Evolutionary conservation across 371 early-diverging fungal genomes (phyloP).

Genomic region (Mortierella sp.): DNA sequence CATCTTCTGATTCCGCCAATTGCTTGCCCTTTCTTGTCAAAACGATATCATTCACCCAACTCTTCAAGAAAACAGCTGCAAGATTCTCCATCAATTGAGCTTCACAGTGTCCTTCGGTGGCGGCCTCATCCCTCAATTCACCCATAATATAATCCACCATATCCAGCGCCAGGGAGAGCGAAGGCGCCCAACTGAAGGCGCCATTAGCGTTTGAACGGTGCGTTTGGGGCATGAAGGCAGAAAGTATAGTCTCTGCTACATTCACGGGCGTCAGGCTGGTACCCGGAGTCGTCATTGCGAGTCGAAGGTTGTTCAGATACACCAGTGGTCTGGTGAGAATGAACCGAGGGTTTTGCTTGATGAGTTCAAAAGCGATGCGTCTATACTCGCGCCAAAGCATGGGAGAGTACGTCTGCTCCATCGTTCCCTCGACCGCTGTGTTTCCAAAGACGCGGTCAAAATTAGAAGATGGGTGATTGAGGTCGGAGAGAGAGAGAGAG

Average conservation of each 20-base stretch:
- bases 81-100: conserved; percentile 41
- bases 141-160: conserved; percentile 44
- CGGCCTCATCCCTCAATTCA: conserved; percentile 38
- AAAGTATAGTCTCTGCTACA: conserved; percentile 3
- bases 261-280: neutral
- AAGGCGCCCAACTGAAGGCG: conserved; percentile 29
- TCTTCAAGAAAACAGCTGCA: conserved; percentile 27
- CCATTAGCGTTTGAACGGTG: conserved; percentile 3
- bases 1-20: conserved; percentile 30
- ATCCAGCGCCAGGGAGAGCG: conserved; percentile 37
- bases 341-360: conserved; percentile 5
- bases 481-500: neutral
- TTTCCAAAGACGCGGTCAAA: neutral
- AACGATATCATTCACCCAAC: conserved; percentile 16
- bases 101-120: conserved; percentile 39
- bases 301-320: conserved; percentile 33
- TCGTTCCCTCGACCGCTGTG: neutral
- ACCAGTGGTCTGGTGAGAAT: conserved; percentile 32
- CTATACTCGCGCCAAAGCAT: conserved; percentile 15
- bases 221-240: conserved; percentile 15
- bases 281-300: conserved; percentile 36
- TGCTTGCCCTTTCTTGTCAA: conserved; percentile 13
- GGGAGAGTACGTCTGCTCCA: conserved; percentile 5
- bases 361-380: neutral
- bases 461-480: neutral